Conservation (phyloP, 176 grass and related monocot genomes). For the Echinochloa phyllopogon region DNA sequence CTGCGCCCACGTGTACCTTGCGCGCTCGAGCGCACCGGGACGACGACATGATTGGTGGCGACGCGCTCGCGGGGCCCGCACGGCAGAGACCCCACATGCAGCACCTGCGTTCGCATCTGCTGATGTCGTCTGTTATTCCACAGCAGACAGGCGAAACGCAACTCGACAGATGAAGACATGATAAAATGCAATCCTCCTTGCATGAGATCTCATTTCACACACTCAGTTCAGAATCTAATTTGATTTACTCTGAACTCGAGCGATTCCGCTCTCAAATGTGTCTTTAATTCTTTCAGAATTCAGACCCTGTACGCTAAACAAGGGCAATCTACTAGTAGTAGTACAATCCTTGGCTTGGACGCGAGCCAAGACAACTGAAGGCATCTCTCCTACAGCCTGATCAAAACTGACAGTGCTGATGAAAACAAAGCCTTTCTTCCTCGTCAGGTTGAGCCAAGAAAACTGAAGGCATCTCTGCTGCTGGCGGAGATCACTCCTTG, state of each 20-base stretch:
- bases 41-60: background rate
- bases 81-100: background rate
- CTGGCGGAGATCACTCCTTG: constrained; percentile 8
- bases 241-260: background rate
- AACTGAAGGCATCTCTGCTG: too few relatives aligned
- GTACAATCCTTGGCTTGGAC: too few relatives aligned
- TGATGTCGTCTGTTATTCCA: too few relatives aligned
- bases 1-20: background rate
- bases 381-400: background rate
- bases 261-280: background rate
- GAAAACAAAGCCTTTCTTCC: too few relatives aligned
- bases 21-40: background rate
- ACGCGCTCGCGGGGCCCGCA: background rate
- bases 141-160: too few relatives aligned
- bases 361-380: too few relatives aligned
- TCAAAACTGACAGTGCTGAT: background rate
- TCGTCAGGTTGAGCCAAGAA: too few relatives aligned
- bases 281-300: background rate
- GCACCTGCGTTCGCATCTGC: too few relatives aligned
- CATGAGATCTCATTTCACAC: too few relatives aligned
- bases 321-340: background rate
- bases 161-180: too few relatives aligned
- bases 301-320: background rate
- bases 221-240: too few relatives aligned
- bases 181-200: too few relatives aligned